These are phyloP conservation scores for Garcia nutans DNA, from an alignment of 345 rosid genomes.

Conservation along the genomic window DNA sequence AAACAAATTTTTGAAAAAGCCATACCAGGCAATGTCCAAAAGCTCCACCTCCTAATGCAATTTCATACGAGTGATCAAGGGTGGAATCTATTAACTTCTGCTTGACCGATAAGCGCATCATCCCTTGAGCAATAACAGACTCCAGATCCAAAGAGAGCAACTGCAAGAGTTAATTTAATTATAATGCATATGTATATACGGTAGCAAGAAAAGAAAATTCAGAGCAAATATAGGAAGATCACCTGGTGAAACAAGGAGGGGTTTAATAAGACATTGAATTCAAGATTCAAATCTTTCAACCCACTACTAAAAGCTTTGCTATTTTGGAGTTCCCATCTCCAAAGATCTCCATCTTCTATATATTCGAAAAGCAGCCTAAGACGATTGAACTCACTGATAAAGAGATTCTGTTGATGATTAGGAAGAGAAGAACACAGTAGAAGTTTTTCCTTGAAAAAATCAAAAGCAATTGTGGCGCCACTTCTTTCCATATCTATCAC, in stretches of 20 bases:
- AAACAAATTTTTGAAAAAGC: background rate
- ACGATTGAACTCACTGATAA: constrained; percentile 34
- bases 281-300: constrained; percentile 52
- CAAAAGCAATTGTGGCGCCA: constrained; percentile 76
- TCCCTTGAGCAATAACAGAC: constrained; percentile 49
- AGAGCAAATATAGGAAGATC: background rate
- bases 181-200: too few relatives aligned
- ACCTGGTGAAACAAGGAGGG: constrained; percentile 65
- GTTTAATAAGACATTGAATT: constrained; percentile 41
- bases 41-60: constrained; percentile 57
- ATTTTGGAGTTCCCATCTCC: constrained; percentile 66
- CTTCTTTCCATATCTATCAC: constrained; percentile 64
- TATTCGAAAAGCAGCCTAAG: constrained; percentile 57
- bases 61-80: constrained; percentile 51
- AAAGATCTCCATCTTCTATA: constrained; percentile 70
- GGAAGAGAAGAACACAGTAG: background rate
- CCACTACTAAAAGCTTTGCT: constrained; percentile 78
- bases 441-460: constrained; percentile 60
- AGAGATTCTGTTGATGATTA: background rate
- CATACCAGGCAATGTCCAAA: constrained; percentile 63
- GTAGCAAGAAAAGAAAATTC: background rate
- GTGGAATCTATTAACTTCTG: constrained; percentile 50
- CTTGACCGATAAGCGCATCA: constrained; percentile 46
- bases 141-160: constrained; percentile 59
- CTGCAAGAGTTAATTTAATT: constrained; percentile 19